Base-by-base conservation (phyloP, 1,284 basidiomycete genomes). In the Chiua sp. region DNA sequence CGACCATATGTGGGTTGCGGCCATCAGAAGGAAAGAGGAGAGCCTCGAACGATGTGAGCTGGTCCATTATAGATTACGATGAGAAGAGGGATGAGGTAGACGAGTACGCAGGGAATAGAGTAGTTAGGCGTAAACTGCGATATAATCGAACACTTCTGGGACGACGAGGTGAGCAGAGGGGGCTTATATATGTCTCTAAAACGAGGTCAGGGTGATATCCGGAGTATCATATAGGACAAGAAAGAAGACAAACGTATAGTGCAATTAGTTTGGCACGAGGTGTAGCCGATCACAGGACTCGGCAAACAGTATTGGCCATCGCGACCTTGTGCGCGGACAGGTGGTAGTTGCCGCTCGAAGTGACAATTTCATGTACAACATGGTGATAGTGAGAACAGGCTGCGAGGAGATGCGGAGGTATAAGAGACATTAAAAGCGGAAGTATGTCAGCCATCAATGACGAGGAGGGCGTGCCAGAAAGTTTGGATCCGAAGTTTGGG, bases 1-100 rank as follows among this genome's bases (percentile, higher is more conserved):
- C 76, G 37, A 91, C 87, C 59, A 91, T 75, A 52, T 87, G 84
- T 18, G 90, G 89, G 44, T 85, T 80, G 49, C 90, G 87, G 77
- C 86, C 86, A 63, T 87, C 86, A 35, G 84, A 81, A 26, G 87
- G 86, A 66, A 88, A 85, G 56, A 88, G 77, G 64, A 88, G 80
- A 47, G 88, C 88, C 33, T 90, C 84, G 72, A 80, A 87, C 35
- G 83, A 77, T 51, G 77, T 74, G 66, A 87, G 76, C 65, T 85
- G 82, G 63, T 87, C 86, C 88, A 90, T 89, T 48, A 61, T 33
- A 33, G 42, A 60, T 59, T 65, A 57, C 12, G 55, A 52, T 32
- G 56, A 56, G 53, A 48, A 56, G 60, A 53, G 18, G 57, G 52
- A 46, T 56, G 53, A 49, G 46, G 57, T 55, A 56, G 53, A 16